These are phyloP conservation scores for Papiliotrema terrestris DNA, from an alignment of 1,284 basidiomycete species.

Conservation along the genomic window DNA sequence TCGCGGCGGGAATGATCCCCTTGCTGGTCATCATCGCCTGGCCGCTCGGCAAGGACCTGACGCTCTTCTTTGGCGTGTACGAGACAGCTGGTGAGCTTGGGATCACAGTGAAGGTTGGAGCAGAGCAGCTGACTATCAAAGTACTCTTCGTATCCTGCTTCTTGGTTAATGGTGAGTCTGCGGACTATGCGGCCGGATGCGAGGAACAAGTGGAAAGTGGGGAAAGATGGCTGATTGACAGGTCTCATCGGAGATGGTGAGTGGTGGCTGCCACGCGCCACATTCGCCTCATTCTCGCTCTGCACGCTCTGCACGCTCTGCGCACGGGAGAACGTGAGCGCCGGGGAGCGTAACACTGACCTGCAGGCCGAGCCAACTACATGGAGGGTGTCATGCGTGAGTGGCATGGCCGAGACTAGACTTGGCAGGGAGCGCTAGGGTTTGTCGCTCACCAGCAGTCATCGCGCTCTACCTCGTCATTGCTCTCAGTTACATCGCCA, in stretches of 20 bases:
- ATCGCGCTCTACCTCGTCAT: slow-evolving; percentile 63
- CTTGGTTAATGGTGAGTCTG: slow-evolving; percentile 72
- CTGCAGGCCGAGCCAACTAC: slow-evolving; percentile 69
- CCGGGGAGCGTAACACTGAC: no score
- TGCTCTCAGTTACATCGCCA: slow-evolving; percentile 52
- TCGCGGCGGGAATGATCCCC: slow-evolving; percentile 81
- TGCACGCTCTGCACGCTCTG: no score
- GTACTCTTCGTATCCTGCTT: slow-evolving; percentile 81
- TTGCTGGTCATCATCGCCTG: slow-evolving; percentile 78
- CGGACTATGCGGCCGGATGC: slow-evolving; percentile 47
- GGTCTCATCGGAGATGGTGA: slow-evolving; percentile 33
- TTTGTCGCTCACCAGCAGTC: slow-evolving; percentile 40
- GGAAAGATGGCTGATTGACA: no score
- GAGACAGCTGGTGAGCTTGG: slow-evolving; percentile 62
- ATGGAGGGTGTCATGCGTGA: slow-evolving; percentile 66
- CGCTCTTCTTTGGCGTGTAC: slow-evolving; percentile 67
- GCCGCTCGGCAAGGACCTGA: slow-evolving; percentile 72
- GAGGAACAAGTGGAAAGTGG: no score
- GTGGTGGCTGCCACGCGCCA: not conserved
- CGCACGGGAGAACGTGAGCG: no score
- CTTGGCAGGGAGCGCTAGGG: not conserved
- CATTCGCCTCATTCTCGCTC: no score
- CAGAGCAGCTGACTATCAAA: slow-evolving; percentile 59
- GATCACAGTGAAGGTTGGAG: not conserved
- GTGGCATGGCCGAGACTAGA: no score